Conservation (phyloP, 768 basidiomycete species). For the Suillus fuscotomentosus region DNA sequence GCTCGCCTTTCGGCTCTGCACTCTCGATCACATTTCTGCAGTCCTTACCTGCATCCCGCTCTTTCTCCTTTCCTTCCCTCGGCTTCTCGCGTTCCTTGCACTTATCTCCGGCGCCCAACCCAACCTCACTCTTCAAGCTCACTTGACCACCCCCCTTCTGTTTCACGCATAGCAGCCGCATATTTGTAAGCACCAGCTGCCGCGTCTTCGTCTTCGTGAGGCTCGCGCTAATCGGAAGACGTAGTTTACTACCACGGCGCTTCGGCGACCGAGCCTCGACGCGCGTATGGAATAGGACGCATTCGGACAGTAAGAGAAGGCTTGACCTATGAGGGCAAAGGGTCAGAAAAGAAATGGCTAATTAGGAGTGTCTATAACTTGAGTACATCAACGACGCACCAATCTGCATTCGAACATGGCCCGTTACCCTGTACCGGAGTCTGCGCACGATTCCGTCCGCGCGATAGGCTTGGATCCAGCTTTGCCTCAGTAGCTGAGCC, state of each 20-base stretch:
- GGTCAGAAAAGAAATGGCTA: not conserved
- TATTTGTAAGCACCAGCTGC: constrained; percentile 55
- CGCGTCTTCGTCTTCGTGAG: constrained; percentile 51
- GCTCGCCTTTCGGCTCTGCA: constrained; percentile 52
- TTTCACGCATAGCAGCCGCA: constrained; percentile 58
- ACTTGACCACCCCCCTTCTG: constrained; percentile 36
- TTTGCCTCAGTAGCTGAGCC: constrained; percentile 11
- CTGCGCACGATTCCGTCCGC: constrained; percentile 52
- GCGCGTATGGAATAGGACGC: constrained; percentile 46
- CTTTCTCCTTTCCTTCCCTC: constrained; percentile 27
- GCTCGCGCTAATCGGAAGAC: constrained; percentile 45
- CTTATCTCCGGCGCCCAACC: constrained; percentile 22
- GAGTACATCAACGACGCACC: constrained; percentile 34
- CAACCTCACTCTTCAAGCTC: constrained; percentile 52
- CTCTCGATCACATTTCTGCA: constrained; percentile 42
- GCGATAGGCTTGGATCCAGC: constrained; percentile 30
- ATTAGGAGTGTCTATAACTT: not conserved
- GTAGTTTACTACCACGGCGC: constrained; percentile 56
- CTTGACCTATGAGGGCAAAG: constrained; percentile 27
- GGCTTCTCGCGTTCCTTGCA: constrained; percentile 5
- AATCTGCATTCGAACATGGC: constrained; percentile 34
- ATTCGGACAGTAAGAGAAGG: constrained; percentile 44
- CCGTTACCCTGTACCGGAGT: constrained; percentile 56
- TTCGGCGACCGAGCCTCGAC: constrained; percentile 55
- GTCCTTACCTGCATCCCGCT: constrained; percentile 48